phyloP scores from a whole-genome alignment of 306 rosid genomes.

The Herpetospermum pedunculosum region DNA sequence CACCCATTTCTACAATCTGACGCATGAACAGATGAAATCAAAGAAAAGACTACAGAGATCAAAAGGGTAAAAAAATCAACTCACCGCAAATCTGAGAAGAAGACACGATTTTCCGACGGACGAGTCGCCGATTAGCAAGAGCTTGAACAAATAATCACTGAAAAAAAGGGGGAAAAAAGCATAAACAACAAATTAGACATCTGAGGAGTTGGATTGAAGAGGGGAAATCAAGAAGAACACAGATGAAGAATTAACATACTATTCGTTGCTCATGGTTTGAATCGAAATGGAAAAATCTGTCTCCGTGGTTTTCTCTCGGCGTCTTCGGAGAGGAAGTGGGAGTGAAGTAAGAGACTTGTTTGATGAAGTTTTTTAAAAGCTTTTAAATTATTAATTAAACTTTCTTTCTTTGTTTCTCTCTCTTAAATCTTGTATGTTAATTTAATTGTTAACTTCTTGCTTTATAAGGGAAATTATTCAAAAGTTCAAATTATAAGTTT shows the following conservation, averaged over 20 bases:
- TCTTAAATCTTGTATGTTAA: too few relatives aligned
- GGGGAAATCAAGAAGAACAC: background rate
- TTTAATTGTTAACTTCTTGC: too few relatives aligned
- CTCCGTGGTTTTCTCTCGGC: background rate
- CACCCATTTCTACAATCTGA: background rate
- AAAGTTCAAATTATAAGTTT: too few relatives aligned
- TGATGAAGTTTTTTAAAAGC: background rate
- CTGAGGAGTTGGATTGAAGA: background rate
- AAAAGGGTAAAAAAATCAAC: background rate
- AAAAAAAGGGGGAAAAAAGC: background rate
- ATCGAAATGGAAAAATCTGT: background rate
- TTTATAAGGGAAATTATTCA: too few relatives aligned
- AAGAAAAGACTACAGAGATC: background rate
- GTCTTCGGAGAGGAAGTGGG: background rate
- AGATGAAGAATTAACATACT: slow-evolving; percentile 26
- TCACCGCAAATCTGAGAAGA: slow-evolving; percentile 85
- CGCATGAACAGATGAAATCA: background rate
- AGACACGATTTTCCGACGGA: slow-evolving; percentile 92
- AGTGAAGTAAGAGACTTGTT: background rate
- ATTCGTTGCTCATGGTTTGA: slow-evolving; percentile 65
- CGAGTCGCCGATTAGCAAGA: slow-evolving; percentile 86
- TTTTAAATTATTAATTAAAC: background rate
- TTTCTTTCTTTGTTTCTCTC: background rate
- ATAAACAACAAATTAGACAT: background rate
- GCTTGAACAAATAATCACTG: slow-evolving; percentile 92